Base-by-base conservation (phyloP, 2,329 filamentous ascomycete genomes). In the Diaporthe batatas region DNA sequence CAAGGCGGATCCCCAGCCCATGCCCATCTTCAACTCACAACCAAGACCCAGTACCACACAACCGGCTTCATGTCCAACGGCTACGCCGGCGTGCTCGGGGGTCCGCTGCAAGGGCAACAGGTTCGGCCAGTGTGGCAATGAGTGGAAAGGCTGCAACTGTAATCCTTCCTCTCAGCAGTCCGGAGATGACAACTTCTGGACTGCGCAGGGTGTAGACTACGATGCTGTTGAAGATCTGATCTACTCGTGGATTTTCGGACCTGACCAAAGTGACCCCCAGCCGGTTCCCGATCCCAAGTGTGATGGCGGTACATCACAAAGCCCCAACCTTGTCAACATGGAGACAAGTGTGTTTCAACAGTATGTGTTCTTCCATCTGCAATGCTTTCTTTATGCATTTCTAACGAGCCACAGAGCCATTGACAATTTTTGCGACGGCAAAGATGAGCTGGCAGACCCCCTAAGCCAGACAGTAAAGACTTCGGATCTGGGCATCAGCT, bases 161-260 rank as follows among this genome's bases (percentile, higher is more conserved):
- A 8, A 57, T 57, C 54, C 54, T 57, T 57, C 54, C 54, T 57
- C 54, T 57, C 54, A 57, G 54, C 18, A 57, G 54, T 6, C 36
- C 54, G 54, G 10, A 10, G 54, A 57, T 57, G 54, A 34, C 6
- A 57, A 57, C n/a, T 57, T 57, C 54, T 57, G 54, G 54, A 57
- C 54, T 57, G 54, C 54, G 54, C 29, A 57, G 54, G 54, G 54
- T 57, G 54, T 2, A 57, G 54, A 57, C 54, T 57, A 57, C 32
- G 54, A 57, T n/a, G 54, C 54, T 57, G 54, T 57, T 57, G 54
- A 57, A 34, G 29, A 57, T 57, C 54, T 57, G 54, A 57, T 57
- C 54, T 57, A 36, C 54, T 57, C 54, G 36, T 57, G 54, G 54
- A 29, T 57, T 21, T 57, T 57, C 54, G 54, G 54, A 57, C 54